Evolutionary conservation across 768 basidiomycete species (phyloP).

Genomic region (Boletales sp.): DNA sequence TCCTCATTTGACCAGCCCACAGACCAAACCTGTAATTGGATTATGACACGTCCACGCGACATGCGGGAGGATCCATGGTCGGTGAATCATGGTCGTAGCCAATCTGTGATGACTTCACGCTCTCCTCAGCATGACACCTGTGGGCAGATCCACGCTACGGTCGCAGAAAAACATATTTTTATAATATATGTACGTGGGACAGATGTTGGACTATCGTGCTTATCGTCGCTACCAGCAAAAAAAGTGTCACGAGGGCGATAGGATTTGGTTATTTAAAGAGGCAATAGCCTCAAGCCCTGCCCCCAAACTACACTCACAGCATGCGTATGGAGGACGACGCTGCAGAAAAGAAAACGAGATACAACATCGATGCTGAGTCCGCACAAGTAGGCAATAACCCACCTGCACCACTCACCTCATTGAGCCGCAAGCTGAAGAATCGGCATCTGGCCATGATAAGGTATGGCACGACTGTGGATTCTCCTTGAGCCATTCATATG

Average conservation of each 20-base stretch:
- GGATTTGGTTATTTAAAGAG: neutral
- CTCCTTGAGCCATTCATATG: neutral
- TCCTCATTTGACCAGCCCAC: no score
- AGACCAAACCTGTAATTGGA: no score
- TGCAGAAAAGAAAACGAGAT: conserved; percentile 1
- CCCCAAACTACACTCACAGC: neutral
- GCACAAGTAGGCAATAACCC: neutral
- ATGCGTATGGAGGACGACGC: neutral
- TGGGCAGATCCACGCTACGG: neutral
- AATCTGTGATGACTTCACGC: no score
- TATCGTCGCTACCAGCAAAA: neutral
- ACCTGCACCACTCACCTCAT: conserved; percentile 1
- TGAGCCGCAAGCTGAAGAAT: conserved; percentile 30
- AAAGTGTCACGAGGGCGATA: neutral
- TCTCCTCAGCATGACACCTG: no score
- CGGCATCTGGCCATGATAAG: conserved; percentile 37
- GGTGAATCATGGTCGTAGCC: no score
- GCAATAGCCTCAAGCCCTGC: neutral
- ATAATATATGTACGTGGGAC: neutral
- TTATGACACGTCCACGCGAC: no score
- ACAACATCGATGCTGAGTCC: conserved; percentile 7
- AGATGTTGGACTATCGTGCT: neutral
- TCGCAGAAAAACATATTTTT: neutral
- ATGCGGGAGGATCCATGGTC: no score
- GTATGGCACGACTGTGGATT: neutral